These are phyloP conservation scores for Aegilops speltoides DNA, from an alignment of 176 grass and related monocot species.

Conservation along the genomic window DNA sequence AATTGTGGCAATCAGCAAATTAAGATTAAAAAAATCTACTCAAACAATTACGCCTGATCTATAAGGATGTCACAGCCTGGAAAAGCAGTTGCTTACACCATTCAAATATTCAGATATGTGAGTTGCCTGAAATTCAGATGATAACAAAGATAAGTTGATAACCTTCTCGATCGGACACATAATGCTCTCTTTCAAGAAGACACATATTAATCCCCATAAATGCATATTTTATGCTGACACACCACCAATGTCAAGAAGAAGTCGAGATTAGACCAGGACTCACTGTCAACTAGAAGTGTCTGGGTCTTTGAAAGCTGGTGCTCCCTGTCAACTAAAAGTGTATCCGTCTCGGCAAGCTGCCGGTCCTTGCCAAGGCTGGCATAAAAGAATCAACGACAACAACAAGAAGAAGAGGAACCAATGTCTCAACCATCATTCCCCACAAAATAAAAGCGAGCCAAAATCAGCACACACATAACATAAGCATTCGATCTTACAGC, in stretches of 20 bases:
- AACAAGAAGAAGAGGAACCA: no score
- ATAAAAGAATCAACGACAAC: no score
- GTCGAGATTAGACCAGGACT: background rate
- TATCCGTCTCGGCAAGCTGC: conserved; percentile 22
- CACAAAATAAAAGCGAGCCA: no score
- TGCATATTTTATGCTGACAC: background rate
- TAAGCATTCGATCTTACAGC: no score
- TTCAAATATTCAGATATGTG: background rate
- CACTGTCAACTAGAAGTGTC: background rate
- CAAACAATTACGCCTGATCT: background rate
- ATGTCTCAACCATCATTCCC: no score
- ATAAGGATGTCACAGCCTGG: background rate
- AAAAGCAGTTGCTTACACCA: background rate
- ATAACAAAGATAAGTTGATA: background rate
- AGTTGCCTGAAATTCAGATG: background rate
- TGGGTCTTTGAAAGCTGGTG: conserved; percentile 20
- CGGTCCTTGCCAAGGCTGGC: background rate
- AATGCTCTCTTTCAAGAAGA: background rate
- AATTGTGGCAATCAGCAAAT: background rate
- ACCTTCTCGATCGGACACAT: no score
- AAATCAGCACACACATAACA: no score
- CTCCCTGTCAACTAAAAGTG: background rate
- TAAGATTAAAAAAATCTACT: background rate
- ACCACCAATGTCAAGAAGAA: background rate
- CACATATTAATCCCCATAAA: background rate